Percentiles rank a stretch among this genome's conserved stretches.
phyloP scores from a whole-genome alignment of 441 rosid genomes.

The Arabidopsis hybrid region DNA sequence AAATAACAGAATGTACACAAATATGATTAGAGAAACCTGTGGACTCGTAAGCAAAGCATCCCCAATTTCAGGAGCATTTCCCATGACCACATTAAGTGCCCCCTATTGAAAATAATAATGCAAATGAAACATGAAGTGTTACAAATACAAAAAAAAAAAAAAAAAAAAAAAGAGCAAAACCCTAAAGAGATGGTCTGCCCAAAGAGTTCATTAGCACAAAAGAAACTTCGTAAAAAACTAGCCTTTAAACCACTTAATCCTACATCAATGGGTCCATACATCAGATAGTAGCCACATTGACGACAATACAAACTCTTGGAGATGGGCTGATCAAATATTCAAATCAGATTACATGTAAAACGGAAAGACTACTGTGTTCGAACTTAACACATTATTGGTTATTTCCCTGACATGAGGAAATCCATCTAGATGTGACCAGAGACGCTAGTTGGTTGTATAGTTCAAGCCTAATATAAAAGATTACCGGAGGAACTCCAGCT shows the following conservation, averaged over 20 bases:
- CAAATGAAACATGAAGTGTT: constrained; percentile 36
- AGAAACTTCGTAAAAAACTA: constrained; percentile 18
- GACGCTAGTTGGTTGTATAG: constrained; percentile 16
- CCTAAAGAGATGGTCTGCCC: constrained; percentile 18
- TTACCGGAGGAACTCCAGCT: constrained; percentile 99
- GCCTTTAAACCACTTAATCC: constrained; percentile 27
- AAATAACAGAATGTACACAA: constrained; percentile 19
- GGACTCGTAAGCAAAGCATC: constrained; percentile 82
- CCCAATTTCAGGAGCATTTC: constrained; percentile 93
- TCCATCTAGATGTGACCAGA: constrained; percentile 27
- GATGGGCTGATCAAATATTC: constrained; percentile 1
- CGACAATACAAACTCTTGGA: not conserved
- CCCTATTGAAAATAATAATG: constrained; percentile 59
- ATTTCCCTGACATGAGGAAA: constrained; percentile 24
- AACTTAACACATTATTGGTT: constrained; percentile 24
- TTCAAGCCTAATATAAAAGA: constrained; percentile 41
- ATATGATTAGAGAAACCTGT: constrained; percentile 58
- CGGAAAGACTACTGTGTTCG: not conserved
- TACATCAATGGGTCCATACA: constrained; percentile 19
- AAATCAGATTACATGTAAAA: constrained; percentile 22
- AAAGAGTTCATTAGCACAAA: constrained; percentile 24
- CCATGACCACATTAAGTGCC: constrained; percentile 88
- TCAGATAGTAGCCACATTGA: constrained; percentile 34
- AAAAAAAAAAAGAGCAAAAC: not conserved
- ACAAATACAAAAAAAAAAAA: not conserved